A percentile compares a stretch with the other conserved stretches of the same genome.
These are phyloP conservation scores for Keqinozyma sinolaborantium DNA, from an alignment of 1,139 yeast species.

Conservation along the genomic window DNA sequence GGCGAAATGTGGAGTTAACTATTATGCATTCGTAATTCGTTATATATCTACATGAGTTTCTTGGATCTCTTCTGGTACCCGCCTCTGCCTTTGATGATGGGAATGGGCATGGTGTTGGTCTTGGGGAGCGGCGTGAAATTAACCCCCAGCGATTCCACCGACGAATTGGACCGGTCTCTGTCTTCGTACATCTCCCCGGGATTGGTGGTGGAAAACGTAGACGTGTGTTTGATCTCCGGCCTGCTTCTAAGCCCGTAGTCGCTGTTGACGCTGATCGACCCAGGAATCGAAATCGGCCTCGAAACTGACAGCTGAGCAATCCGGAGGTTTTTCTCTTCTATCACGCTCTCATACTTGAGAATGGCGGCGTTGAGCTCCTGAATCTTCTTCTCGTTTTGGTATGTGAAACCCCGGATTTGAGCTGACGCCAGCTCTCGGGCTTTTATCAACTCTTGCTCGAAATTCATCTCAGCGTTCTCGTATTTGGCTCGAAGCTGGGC, in stretches of 20 bases:
- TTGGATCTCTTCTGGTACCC: constrained; percentile 48
- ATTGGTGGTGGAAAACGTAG: background rate
- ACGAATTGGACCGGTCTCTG: constrained; percentile 11
- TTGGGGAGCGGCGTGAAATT: constrained; percentile 6
- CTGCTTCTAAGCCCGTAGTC: constrained; percentile 3
- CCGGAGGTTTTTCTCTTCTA: constrained; percentile 36
- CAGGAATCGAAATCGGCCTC: constrained; percentile 42
- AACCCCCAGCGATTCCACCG: constrained; percentile 10
- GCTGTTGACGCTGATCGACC: constrained; percentile 7
- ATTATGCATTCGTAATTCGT: background rate
- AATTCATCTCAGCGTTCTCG: constrained; percentile 14
- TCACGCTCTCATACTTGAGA: constrained; percentile 29
- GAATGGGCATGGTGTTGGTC: constrained; percentile 12
- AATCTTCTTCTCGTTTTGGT: constrained; percentile 26
- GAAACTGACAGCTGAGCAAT: constrained; percentile 36
- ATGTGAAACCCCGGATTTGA: constrained; percentile 16
- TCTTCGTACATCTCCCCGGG: constrained; percentile 1
- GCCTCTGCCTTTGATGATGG: constrained; percentile 47
- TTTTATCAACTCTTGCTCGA: constrained; percentile 21
- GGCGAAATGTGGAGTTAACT: too few relatives aligned
- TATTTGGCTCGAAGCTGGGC: constrained; percentile 12
- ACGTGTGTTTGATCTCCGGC: background rate
- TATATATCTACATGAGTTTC: constrained; percentile 20
- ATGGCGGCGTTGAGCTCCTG: constrained; percentile 29
- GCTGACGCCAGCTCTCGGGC: constrained; percentile 25